phyloP scores from a whole-genome alignment of 305 asterid genomes.

The Caryopteris hybrid region DNA sequence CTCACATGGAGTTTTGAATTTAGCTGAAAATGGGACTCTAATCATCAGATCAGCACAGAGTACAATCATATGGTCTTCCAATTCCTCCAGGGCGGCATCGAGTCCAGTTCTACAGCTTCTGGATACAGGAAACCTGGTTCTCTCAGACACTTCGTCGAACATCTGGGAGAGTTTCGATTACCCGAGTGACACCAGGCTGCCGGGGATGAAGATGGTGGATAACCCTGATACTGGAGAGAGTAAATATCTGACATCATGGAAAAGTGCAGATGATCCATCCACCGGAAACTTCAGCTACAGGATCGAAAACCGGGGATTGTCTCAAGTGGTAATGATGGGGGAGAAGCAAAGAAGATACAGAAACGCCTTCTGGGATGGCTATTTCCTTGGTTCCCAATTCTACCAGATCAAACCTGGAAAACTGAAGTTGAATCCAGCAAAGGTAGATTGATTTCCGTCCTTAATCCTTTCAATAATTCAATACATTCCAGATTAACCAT shows the following conservation, averaged over 20 bases:
- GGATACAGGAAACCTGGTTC: slow-evolving; percentile 15
- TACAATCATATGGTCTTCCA: background rate
- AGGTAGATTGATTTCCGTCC: background rate
- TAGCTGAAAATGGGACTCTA: slow-evolving; percentile 4
- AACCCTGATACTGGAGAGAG: background rate
- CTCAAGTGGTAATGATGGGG: background rate
- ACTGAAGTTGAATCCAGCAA: background rate
- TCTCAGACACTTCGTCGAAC: background rate
- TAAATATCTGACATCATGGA: slow-evolving; percentile 15
- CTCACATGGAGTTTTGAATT: background rate
- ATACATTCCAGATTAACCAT: background rate
- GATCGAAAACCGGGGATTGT: slow-evolving; percentile 14
- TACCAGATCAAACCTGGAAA: no score
- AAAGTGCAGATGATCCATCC: slow-evolving; percentile 14
- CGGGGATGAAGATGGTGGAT: slow-evolving; percentile 4
- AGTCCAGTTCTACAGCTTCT: slow-evolving; percentile 9
- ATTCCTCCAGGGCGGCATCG: background rate
- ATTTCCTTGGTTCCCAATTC: background rate
- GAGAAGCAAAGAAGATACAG: background rate
- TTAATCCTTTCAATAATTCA: background rate
- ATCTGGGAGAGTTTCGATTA: slow-evolving; percentile 25
- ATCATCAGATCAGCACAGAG: slow-evolving; percentile 1
- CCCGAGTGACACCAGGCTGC: slow-evolving; percentile 12
- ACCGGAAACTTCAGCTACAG: background rate
- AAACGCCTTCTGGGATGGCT: background rate